Evolutionary conservation across 345 rosid species (phyloP).

Genomic region (Sisymbrium irio): DNA sequence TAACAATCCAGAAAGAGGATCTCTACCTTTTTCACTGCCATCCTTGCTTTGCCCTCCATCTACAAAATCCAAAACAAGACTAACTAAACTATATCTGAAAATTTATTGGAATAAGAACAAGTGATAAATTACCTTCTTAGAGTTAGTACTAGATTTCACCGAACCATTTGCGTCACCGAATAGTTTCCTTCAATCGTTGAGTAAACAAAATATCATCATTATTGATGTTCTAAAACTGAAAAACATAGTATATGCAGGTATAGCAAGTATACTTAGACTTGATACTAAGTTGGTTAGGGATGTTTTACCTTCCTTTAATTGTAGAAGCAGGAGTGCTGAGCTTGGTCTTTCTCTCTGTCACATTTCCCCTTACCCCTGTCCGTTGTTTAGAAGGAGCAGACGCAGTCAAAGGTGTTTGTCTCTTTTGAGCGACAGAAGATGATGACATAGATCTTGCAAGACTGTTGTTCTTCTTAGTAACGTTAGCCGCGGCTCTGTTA

Average conservation of each 20-base stretch:
- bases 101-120: neutral
- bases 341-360: constrained; percentile 44
- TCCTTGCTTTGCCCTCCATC: constrained; percentile 20
- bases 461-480: constrained; percentile 47
- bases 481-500: constrained; percentile 27
- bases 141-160: constrained; percentile 36
- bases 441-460: constrained; percentile 31
- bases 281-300: neutral
- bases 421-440: constrained; percentile 37
- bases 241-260: neutral
- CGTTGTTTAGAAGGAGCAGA: constrained; percentile 40
- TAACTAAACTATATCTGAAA: neutral
- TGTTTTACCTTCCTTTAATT: constrained; percentile 35
- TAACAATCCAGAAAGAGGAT: constrained; percentile 3
- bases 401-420: constrained; percentile 29
- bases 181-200: constrained; percentile 51
- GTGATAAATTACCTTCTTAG: constrained; percentile 48
- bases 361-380: constrained; percentile 24
- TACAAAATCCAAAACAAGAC: constrained; percentile 21
- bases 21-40: constrained; percentile 12
- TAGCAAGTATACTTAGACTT: neutral
- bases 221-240: neutral
- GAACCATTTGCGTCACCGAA: constrained; percentile 42
- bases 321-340: constrained; percentile 33
- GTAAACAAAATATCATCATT: neutral